These are phyloP conservation scores for Lasiodiplodia sp. DNA, from an alignment of 2,329 filamentous ascomycete species.

Conservation along the genomic window DNA sequence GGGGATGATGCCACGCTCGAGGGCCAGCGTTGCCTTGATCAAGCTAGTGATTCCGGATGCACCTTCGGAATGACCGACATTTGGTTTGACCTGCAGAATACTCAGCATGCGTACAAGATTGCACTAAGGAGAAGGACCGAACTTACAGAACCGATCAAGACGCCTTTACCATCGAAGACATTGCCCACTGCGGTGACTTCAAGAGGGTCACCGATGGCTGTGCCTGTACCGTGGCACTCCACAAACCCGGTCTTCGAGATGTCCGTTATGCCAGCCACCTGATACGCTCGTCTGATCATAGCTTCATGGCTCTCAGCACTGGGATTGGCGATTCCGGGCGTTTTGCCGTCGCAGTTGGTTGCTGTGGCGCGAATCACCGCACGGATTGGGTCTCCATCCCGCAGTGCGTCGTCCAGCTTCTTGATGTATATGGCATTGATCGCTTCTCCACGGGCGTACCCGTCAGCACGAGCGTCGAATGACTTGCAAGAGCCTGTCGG, in stretches of 20 bases:
- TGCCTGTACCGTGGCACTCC: conserved; percentile 33
- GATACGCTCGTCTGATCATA: conserved; percentile 45
- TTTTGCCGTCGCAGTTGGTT: conserved; percentile 37
- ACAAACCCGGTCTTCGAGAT: conserved; percentile 24
- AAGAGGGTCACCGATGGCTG: conserved; percentile 35
- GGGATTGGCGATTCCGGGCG: conserved; percentile 35
- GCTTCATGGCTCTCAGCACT: conserved; percentile 35
- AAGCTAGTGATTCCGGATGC: conserved; percentile 53
- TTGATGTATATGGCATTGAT: conserved; percentile 45
- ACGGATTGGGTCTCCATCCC: conserved; percentile 45
- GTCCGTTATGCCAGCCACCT: conserved; percentile 21
- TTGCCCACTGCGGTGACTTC: conserved; percentile 32
- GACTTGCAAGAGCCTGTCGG: conserved; percentile 37
- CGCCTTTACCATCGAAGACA: conserved; percentile 3
- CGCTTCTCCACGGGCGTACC: conserved; percentile 47
- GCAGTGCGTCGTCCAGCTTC: conserved; percentile 38
- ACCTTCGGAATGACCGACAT: conserved; percentile 54
- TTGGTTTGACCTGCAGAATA: conserved; percentile 29
- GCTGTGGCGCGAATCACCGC: conserved; percentile 43
- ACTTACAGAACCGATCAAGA: conserved; percentile 34
- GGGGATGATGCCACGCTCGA: conserved; percentile 51
- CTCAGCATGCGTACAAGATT: conserved; percentile 7
- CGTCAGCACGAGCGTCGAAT: conserved; percentile 43
- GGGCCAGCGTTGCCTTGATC: conserved; percentile 53
- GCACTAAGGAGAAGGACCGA: background rate